Evolutionary conservation across 768 basidiomycete species (phyloP).

Genomic region (Clitopilus hobsonii): DNA sequence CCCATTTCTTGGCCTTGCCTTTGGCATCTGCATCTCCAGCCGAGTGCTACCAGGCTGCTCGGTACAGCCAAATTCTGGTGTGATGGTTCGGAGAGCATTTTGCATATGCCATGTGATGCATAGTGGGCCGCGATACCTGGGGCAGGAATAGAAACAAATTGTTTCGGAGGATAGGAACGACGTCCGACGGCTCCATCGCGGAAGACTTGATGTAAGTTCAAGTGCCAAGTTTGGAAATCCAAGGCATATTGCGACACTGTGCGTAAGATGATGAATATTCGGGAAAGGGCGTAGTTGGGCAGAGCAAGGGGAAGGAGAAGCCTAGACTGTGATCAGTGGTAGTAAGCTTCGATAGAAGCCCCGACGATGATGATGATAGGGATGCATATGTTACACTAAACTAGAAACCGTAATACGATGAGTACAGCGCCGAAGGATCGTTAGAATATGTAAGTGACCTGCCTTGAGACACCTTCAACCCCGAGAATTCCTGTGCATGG

Average conservation of each 20-base stretch:
- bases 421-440: slow-evolving; percentile 1
- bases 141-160: slow-evolving; percentile 19
- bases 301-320: slow-evolving; percentile 63
- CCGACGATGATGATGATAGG: slow-evolving; percentile 53
- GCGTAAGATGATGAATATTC: slow-evolving; percentile 48
- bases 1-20: not conserved
- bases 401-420: slow-evolving; percentile 22
- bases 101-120: slow-evolving; percentile 55
- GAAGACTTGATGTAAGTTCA: slow-evolving; percentile 33
- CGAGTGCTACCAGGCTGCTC: slow-evolving; percentile 47
- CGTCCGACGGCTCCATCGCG: slow-evolving; percentile 53
- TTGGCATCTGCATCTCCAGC: slow-evolving; percentile 21
- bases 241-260: slow-evolving; percentile 28
- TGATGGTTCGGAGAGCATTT: slow-evolving; percentile 50
- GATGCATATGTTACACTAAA: slow-evolving; percentile 60
- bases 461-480: slow-evolving; percentile 71
- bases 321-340: slow-evolving; percentile 57
- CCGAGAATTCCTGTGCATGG: slow-evolving; percentile 46
- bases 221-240: slow-evolving; percentile 32
- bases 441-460: slow-evolving; percentile 16
- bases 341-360: slow-evolving; percentile 41
- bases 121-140: slow-evolving; percentile 42
- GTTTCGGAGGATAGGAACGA: slow-evolving; percentile 58
- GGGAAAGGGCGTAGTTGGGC: slow-evolving; percentile 54
- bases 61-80: slow-evolving; percentile 72